Evolutionary conservation across 805 yeast genomes (phyloP), one percentile per base, ranked within the genome.

Genomic region (Monosporozyma unispora): DNA sequence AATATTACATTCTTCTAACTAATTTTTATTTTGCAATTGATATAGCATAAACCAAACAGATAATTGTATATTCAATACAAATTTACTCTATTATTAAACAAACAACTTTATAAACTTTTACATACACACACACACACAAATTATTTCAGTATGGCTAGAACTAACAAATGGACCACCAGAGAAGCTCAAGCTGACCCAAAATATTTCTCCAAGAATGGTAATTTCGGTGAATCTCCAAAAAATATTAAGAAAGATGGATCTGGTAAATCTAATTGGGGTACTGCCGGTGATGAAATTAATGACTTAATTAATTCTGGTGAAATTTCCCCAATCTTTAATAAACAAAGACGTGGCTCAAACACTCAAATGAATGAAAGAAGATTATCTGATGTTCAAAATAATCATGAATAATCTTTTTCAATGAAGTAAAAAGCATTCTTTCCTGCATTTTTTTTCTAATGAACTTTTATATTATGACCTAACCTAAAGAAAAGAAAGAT

Each of bases 251-350:
- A 86, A 64, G 76, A 76, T 51, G 97, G 97, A 46, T 84, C 83
- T 31, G 97, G 97, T 44, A 81, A 80, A 58, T 83, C 82, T 56
- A 88, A 88, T 61, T 87, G 96, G 96, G 97, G 97, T 42, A 70
- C 73, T 52, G 76, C 80, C 8, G 91, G 89, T 28, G 95, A 86
- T 57, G 96, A 87, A 59, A 63, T 82, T 47, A 78, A 79, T 44
- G 86, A 80, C 53, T 64, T 85, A 53, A 74, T 78, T 51, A 79
- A 77, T 48, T 69, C 74, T 18, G 86, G 82, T 45, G 82, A 79
- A 53, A 71, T 80, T 54, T 71, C 74, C 4, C 72, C 73, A 4
- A 68, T 75, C 16, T 68, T 71, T 59, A 70, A 70, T 48, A 73
- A 72, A 57, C 64, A 64, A 39, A 70, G 81, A 66, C 62, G 81